Conservation (phyloP, 176 grass and related monocot species). For the Eremochloa ophiuroides region DNA sequence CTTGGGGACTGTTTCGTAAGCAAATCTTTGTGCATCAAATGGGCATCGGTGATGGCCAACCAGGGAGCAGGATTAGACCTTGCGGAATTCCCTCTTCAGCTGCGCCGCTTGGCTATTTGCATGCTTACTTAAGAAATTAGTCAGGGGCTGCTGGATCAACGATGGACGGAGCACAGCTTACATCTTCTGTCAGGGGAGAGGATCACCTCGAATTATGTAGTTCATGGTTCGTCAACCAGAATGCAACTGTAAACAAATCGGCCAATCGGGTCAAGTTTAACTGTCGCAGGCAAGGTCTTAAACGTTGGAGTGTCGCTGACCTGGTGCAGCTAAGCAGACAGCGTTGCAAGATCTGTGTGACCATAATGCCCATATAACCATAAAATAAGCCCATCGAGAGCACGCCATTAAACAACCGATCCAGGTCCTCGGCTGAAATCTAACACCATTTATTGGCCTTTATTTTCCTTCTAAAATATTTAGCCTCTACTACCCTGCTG, state of each 20-base stretch:
- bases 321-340: constrained; percentile 1
- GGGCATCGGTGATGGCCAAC: neutral
- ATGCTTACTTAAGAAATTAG: neutral
- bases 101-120: neutral
- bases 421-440: neutral
- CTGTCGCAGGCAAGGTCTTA: neutral
- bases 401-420: neutral
- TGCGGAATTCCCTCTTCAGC: neutral
- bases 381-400: constrained; percentile 13
- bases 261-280: neutral
- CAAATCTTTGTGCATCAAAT: too few species aligned
- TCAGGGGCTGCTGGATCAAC: neutral
- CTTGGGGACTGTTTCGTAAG: neutral
- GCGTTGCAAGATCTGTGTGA: neutral
- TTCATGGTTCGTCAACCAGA: neutral
- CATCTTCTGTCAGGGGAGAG: neutral
- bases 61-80: neutral
- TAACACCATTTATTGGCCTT: constrained; percentile 15
- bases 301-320: too few species aligned
- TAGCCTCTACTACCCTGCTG: neutral
- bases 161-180: neutral
- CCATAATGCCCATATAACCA: neutral
- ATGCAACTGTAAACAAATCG: neutral
- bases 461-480: neutral
- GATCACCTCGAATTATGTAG: too few species aligned